Evolutionary conservation across 768 basidiomycete species (phyloP), one percentile per base, ranked within the genome.

Genomic region (Cubamyces sp.): DNA sequence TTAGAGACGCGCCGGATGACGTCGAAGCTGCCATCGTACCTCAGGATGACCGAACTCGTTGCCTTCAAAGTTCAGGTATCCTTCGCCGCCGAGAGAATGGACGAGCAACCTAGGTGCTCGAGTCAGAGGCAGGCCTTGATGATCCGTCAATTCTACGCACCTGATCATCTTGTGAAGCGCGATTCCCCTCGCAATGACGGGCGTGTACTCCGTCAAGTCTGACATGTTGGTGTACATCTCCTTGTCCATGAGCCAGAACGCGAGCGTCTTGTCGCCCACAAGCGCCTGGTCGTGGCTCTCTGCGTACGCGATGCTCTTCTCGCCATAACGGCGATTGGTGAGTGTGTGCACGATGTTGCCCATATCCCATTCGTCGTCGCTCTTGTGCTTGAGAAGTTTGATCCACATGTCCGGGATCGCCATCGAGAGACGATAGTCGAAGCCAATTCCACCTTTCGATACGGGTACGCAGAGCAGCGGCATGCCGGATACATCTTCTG

Each of bases 331-430:
- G 58, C 97, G 83, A 75, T 99, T 97, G 21, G 84, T 94, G 63
- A 99, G 77, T 1, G 94, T 98, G 71, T 90, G 89, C 18, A 90
- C 88, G 61, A 98, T 95, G 72, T 90, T 84, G 51, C 79, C 86
- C 68, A 99, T 79, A 51, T 96, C 83, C 97, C 97, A 99, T 43
- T 88, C 83, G 63, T 89, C 84, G 73, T 99, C 97, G 3, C 75
- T 64, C 71, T 85, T 86, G 77, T 99, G 97, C 74, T 98, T 99
- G 67, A 98, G 84, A 26, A 98, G 81, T 76, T 99, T 98, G 81
- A 99, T 99, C 94, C 95, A 99, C 95, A 96, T 98, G 75, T 99
- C 97, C 2, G 97, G 97, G 54, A 99, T 84, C 21, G 97, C 97
- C 97, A 98, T 99, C 28, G 94, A 94, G 48, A 99, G 80, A 34